Base-by-base conservation (phyloP, 371 early-diverging fungal genomes). In the Apophysomyces trapeziformis region DNA sequence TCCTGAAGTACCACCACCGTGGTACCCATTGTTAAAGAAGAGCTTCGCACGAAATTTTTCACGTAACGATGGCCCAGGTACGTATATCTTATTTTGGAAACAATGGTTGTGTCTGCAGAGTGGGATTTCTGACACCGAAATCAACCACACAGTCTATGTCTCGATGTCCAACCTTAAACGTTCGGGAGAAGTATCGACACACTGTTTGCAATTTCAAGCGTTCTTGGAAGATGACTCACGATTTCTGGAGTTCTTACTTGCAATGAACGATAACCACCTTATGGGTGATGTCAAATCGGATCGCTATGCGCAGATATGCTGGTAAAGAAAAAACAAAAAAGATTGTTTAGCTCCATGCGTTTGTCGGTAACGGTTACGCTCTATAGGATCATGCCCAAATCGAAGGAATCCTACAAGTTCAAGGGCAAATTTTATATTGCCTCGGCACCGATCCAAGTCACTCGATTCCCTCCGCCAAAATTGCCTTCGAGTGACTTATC, bases 401-500 rank as follows among this genome's bases (percentile, higher is more conserved):
- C 90, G 0, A 80, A 86, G 50, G 91, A 92, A 61, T 85, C 87
- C 56, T 92, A 85, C 65, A 84, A 82, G 47, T 72, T 92, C 38
- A 77, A 85, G 5, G 92, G 93, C 46, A 82, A 87, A 60, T 85
- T 91, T 58, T 92, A 89, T 71, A 88, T 93, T 57, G 87, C 87
- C 5, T 87, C 90, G 0, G 83, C 92, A 4, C 89, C 92, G 2
- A 85, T 85, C 39, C 86, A 92, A 69, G 87, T 92, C 8, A 89
- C 89, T 16, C 85, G 93, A 14, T 92, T 87, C 68, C 84, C 87
- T 1, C 85, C 89, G 2, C 89, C 89, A 1, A 82, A 84, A 36
- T 60, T 86, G n/a, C 64, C 76, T 38, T 59, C 57, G 2, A 54
- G 73, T n/a, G 76, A 75, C 13, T 56, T 69, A 4, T 45, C 75